Evolutionary conservation across 768 basidiomycete genomes (phyloP), one percentile per base, ranked within the genome.

Genomic region (Sporobolomyces phaffii): DNA sequence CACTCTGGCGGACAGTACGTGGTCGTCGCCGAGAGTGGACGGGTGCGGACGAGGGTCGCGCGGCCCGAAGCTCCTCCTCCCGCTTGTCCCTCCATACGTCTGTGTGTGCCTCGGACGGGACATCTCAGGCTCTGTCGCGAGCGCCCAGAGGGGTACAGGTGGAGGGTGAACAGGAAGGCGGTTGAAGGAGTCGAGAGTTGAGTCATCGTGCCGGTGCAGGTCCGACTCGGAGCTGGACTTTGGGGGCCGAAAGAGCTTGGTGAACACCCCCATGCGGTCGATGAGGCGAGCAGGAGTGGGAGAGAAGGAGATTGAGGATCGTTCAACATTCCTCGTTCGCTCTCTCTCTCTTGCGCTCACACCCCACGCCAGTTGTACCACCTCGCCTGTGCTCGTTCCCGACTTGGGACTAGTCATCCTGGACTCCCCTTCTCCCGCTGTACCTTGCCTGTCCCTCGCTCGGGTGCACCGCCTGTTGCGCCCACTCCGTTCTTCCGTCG

Each of bases 41-140:
- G 48, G 48, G 29, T 50, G 48, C 15, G 48, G 48, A 4, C 50
- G 20, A 38, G 52, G 52, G 4, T 54, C 52, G 11, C 52, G 14
- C n/a, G 52, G 52, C 20, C 52, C 52, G 26, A 54, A 54, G 6
- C 29, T 31, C n/a, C 50, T 31, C 50, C 50, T 34, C 48, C 10
- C 24, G 24, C 26, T 26, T 29, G 48, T 15, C 29, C 48, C 48
- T 29, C n/a, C 20, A 22, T 47, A 31, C 9, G 49, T 26, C 15
- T 10, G 49, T n/a, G n/a, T n/a, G 14, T n/a, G 51, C 26, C 24
- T 9, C 9, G 8, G 51, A 36, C 3, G 52, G 28, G 15, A 54
- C 22, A 7, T 54, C 52, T 38, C n/a, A n/a, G 52, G 52, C 9
- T 54, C 52, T 13, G 52, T 54, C 20, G 52, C 52, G 34, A 54